A percentile compares a stretch with the other conserved stretches of the same genome.
phyloP scores from a whole-genome alignment of 805 yeast species.

The Priceomyces medius region DNA sequence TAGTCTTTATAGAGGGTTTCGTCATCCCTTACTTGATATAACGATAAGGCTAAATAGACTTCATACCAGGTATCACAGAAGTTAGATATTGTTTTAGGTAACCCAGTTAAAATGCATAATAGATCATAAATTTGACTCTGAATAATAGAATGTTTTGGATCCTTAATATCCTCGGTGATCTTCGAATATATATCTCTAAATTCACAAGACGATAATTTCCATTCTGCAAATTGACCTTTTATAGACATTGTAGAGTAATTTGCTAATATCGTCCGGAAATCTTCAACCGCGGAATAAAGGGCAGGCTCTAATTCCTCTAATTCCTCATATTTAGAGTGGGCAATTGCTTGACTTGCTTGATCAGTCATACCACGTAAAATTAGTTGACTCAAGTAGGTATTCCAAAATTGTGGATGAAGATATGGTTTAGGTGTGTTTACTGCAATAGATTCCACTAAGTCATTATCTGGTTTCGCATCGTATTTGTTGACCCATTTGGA shows the following conservation, averaged over 20 bases:
- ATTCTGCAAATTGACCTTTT: conserved; percentile 42
- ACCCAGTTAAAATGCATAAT: conserved; percentile 46
- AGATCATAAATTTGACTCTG: conserved; percentile 41
- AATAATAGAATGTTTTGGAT: conserved; percentile 25
- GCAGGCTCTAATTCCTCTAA: conserved; percentile 27
- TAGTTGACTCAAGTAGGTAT: conserved; percentile 52
- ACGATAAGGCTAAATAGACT: conserved; percentile 51
- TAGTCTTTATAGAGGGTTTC: conserved; percentile 31
- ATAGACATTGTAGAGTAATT: conserved; percentile 41
- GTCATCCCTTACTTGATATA: conserved; percentile 58
- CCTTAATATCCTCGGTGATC: conserved; percentile 20
- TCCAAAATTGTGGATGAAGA: conserved; percentile 60
- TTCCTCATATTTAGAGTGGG: conserved; percentile 42
- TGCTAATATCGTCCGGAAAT: conserved; percentile 38
- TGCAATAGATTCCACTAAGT: conserved; percentile 47
- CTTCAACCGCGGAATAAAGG: conserved; percentile 38
- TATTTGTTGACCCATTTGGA: conserved; percentile 67
- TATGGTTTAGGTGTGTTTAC: conserved; percentile 45
- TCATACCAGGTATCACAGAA: conserved; percentile 69
- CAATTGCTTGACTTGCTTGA: conserved; percentile 52
- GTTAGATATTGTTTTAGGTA: conserved; percentile 48
- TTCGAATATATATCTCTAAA: conserved; percentile 43
- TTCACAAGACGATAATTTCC: conserved; percentile 53
- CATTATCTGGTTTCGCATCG: conserved; percentile 63
- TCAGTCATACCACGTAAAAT: conserved; percentile 60